These are phyloP conservation scores for Lentinula boryana DNA, from an alignment of 768 basidiomycete species.

Conservation along the genomic window DNA sequence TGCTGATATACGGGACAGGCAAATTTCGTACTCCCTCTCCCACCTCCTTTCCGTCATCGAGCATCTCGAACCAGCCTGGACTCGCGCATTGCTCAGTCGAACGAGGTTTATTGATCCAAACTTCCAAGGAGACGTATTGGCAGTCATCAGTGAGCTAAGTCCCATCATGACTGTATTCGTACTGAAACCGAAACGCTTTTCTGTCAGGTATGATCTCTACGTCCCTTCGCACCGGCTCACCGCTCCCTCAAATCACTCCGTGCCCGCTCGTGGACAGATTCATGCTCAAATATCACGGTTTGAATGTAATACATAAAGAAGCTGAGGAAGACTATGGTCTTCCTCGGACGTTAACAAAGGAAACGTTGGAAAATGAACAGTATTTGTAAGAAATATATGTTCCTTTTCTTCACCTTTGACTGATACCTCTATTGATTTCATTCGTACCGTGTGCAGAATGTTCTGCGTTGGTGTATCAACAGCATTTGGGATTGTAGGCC, in stretches of 20 bases:
- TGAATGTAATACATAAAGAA: slow-evolving; percentile 65
- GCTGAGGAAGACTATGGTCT: slow-evolving; percentile 72
- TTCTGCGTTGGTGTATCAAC: slow-evolving; percentile 74
- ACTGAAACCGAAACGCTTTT: not conserved
- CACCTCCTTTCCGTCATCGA: slow-evolving; percentile 70
- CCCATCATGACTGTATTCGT: not conserved
- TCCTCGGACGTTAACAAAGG: slow-evolving; percentile 61
- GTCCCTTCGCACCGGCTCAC: slow-evolving; percentile 63
- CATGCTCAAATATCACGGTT: slow-evolving; percentile 43
- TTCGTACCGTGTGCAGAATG: slow-evolving; percentile 28
- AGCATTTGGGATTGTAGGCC: slow-evolving; percentile 59
- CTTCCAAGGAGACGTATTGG: slow-evolving; percentile 81
- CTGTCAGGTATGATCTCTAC: slow-evolving; percentile 67
- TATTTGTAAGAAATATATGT: slow-evolving; percentile 52
- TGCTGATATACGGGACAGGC: slow-evolving; percentile 29
- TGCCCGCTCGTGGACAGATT: slow-evolving; percentile 56
- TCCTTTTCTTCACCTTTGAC: not conserved
- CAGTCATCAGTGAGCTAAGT: slow-evolving; percentile 62
- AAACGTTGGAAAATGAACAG: slow-evolving; percentile 71
- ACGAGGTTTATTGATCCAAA: slow-evolving; percentile 72
- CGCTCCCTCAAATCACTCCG: slow-evolving; percentile 84
- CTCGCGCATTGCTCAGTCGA: slow-evolving; percentile 65
- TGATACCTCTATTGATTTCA: not conserved
- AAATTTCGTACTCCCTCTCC: slow-evolving; percentile 63
- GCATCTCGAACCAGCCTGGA: slow-evolving; percentile 73